A percentile compares a stretch with the other conserved stretches of the same genome.
Evolutionary conservation across 208 protist genomes (phyloP).

Genomic region (Vickermania spadyakhi): DNA sequence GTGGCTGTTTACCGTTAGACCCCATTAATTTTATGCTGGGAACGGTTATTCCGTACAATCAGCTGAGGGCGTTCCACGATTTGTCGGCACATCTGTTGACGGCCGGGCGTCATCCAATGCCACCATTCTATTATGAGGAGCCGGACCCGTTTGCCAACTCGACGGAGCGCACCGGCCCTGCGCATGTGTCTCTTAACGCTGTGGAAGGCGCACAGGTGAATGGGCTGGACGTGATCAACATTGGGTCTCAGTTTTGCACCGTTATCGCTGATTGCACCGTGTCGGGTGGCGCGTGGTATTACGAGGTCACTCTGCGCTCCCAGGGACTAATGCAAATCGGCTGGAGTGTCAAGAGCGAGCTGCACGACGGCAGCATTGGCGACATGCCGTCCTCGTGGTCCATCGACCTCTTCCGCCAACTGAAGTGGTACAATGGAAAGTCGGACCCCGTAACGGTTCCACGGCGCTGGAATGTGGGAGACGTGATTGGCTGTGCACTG

Average conservation of each 20-base stretch:
- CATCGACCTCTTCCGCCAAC: conserved; percentile 77
- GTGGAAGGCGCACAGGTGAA: conserved; percentile 61
- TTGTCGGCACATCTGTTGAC: conserved; percentile 64
- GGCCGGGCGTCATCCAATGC: conserved; percentile 37
- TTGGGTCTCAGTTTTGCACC: conserved; percentile 54
- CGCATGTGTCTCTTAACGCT: conserved; percentile 77
- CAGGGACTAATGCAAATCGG: conserved; percentile 91
- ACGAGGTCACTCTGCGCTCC: conserved; percentile 80
- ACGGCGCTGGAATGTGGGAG: conserved; percentile 68
- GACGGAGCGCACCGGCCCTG: conserved; percentile 59
- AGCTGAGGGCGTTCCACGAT: conserved; percentile 83
- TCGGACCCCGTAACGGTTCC: conserved; percentile 38
- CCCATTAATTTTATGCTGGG: conserved; percentile 61
- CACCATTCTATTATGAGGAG: conserved; percentile 82
- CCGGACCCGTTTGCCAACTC: conserved; percentile 75
- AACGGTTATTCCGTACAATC: conserved; percentile 78
- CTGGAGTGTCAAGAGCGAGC: conserved; percentile 43
- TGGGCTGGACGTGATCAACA: conserved; percentile 67
- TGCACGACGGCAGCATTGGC: conserved; percentile 48
- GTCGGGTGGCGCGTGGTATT: conserved; percentile 80
- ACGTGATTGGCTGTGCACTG: conserved; percentile 86
- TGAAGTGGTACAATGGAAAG: conserved; percentile 82
- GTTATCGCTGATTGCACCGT: conserved; percentile 74
- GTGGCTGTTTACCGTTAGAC: conserved; percentile 72
- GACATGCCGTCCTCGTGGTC: conserved; percentile 80